Percentiles rank a stretch among this genome's conserved stretches.
Evolutionary conservation across 768 basidiomycete genomes (phyloP).

Genomic region (Clitopilus passeckerianus): DNA sequence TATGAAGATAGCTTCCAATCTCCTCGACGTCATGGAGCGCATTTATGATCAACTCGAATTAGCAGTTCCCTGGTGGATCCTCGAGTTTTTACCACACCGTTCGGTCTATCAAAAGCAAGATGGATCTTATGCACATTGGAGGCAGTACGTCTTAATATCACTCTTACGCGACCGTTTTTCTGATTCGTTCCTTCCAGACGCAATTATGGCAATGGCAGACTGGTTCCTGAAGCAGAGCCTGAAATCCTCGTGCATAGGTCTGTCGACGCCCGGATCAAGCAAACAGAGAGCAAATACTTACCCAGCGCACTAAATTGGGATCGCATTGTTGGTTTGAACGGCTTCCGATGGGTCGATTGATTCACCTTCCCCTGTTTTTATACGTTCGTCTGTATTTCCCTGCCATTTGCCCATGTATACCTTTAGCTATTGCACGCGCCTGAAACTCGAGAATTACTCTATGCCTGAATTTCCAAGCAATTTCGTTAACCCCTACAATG

Average conservation of each 20-base stretch:
- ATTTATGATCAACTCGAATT: not conserved
- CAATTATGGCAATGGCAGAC: conserved; percentile 3
- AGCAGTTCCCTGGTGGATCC: not conserved
- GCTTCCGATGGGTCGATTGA: no score
- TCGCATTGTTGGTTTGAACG: not conserved
- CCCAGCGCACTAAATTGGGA: not conserved
- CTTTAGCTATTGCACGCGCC: no score
- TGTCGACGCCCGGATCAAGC: not conserved
- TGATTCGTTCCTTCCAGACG: not conserved
- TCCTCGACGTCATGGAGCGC: not conserved
- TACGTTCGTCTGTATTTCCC: no score
- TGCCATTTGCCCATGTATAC: no score
- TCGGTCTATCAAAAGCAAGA: not conserved
- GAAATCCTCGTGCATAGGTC: conserved; percentile 1
- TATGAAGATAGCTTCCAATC: not conserved
- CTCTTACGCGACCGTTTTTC: not conserved
- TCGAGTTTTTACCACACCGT: conserved; percentile 1
- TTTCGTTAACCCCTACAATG: no score
- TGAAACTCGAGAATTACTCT: no score
- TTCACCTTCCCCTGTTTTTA: no score
- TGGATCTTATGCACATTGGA: not conserved
- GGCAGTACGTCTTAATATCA: not conserved
- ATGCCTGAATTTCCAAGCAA: no score
- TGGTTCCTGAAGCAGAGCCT: not conserved
- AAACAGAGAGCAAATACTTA: not conserved